Conservation (phyloP, 345 rosid species). For the Draba incana region DNA sequence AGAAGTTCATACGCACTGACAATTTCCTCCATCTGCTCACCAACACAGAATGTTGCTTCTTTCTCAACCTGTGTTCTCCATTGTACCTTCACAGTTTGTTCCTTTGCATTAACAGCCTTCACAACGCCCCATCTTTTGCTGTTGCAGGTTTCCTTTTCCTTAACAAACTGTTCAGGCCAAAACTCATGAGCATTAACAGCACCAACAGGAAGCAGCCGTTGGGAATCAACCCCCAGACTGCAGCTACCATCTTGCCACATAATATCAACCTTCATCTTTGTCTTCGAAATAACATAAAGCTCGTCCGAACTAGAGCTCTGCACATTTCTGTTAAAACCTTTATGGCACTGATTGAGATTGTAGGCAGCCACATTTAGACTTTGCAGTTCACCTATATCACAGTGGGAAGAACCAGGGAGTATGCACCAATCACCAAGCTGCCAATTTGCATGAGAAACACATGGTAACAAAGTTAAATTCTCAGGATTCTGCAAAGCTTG, state of each 20-base stretch:
- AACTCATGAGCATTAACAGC: slow-evolving; percentile 73
- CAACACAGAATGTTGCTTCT: slow-evolving; percentile 40
- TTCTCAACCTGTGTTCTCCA: slow-evolving; percentile 54
- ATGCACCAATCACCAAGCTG: slow-evolving; percentile 96
- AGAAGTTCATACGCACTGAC: slow-evolving; percentile 83
- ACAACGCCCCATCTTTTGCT: slow-evolving; percentile 76
- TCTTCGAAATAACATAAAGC: slow-evolving; percentile 63
- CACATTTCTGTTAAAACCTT: slow-evolving; percentile 45
- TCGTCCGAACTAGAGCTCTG: slow-evolving; percentile 42
- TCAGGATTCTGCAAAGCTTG: slow-evolving; percentile 56
- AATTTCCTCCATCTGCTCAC: slow-evolving; percentile 58
- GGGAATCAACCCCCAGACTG: slow-evolving; percentile 59
- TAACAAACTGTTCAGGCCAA: slow-evolving; percentile 92
- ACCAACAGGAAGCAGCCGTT: slow-evolving; percentile 62
- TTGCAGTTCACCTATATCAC: slow-evolving; percentile 35
- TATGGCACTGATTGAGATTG: slow-evolving; percentile 31
- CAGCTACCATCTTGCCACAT: slow-evolving; percentile 85
- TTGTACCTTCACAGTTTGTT: slow-evolving; percentile 68
- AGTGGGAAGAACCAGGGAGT: slow-evolving; percentile 49
- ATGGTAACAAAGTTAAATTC: slow-evolving; percentile 61
- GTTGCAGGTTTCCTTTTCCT: slow-evolving; percentile 55
- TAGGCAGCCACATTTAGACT: slow-evolving; percentile 33
- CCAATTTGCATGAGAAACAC: slow-evolving; percentile 79
- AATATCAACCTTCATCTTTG: slow-evolving; percentile 68
- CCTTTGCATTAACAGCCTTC: slow-evolving; percentile 67